Evolutionary conservation across 305 asterid species (phyloP).

Genomic region (Nicotiana rustica): DNA sequence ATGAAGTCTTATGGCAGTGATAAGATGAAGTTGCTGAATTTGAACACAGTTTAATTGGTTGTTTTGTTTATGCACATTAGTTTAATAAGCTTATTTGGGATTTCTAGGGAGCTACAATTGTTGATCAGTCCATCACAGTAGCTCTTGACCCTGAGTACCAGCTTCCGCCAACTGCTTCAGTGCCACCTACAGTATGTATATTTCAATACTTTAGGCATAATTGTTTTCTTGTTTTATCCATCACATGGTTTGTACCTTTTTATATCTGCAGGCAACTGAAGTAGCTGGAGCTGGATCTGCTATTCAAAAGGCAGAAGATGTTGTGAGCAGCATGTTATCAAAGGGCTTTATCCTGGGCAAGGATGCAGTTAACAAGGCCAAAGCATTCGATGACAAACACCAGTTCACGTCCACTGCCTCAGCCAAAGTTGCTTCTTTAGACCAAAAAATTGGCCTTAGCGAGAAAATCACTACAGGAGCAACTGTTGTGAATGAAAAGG

Average conservation of each 20-base stretch:
- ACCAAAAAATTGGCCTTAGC: slow-evolving; percentile 41
- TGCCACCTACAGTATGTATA: slow-evolving; percentile 33
- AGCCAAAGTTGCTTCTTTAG: slow-evolving; percentile 40
- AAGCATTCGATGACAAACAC: slow-evolving; percentile 43
- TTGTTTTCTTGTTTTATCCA: background rate
- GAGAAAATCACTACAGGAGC: slow-evolving; percentile 41
- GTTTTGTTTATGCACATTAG: background rate
- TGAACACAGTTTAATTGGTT: background rate
- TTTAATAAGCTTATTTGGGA: background rate
- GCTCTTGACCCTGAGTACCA: slow-evolving; percentile 34
- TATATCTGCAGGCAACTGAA: slow-evolving; percentile 33
- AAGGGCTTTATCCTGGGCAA: slow-evolving; percentile 42
- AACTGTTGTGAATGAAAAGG: slow-evolving; percentile 39
- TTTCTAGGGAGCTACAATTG: slow-evolving; percentile 44
- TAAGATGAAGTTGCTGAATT: background rate
- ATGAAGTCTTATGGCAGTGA: background rate
- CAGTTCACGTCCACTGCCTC: slow-evolving; percentile 43
- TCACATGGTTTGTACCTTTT: background rate
- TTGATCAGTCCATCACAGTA: slow-evolving; percentile 39
- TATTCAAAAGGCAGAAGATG: slow-evolving; percentile 36
- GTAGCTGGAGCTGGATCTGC: slow-evolving; percentile 36
- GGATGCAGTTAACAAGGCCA: slow-evolving; percentile 43
- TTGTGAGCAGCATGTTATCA: slow-evolving; percentile 38
- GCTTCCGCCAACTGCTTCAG: slow-evolving; percentile 34
- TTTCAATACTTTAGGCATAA: background rate